Evolutionary conservation across 1,139 yeast genomes (phyloP).

Genomic region (Yamadazyma aaseri): DNA sequence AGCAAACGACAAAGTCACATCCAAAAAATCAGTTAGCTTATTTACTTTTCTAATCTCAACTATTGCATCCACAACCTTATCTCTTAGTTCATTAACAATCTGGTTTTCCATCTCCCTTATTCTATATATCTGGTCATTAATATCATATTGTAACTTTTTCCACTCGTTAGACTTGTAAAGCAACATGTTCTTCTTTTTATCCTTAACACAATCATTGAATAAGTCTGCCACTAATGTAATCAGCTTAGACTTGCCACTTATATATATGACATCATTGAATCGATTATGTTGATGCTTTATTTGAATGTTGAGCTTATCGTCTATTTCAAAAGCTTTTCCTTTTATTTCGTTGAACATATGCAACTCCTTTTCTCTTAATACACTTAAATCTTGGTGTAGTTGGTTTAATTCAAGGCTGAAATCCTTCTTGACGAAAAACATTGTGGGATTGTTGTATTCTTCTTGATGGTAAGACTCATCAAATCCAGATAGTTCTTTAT

Average conservation of each 20-base stretch:
- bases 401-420: slow-evolving; percentile 24
- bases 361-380: slow-evolving; percentile 24
- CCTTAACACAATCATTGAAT: slow-evolving; percentile 23
- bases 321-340: slow-evolving; percentile 22
- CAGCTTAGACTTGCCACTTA: slow-evolving; percentile 34
- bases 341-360: slow-evolving; percentile 21
- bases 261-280: slow-evolving; percentile 30
- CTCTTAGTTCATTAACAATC: slow-evolving; percentile 43
- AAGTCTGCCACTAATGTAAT: slow-evolving; percentile 18
- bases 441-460: slow-evolving; percentile 2
- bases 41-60: slow-evolving; percentile 46
- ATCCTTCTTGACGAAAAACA: slow-evolving; percentile 29
- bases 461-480: slow-evolving; percentile 9
- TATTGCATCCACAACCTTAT: slow-evolving; percentile 35
- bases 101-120: slow-evolving; percentile 43
- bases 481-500: slow-evolving; percentile 5
- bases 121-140: slow-evolving; percentile 23
- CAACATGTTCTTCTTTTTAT: slow-evolving; percentile 29
- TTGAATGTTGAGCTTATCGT: slow-evolving; percentile 26
- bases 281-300: slow-evolving; percentile 33
- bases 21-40: slow-evolving; percentile 61
- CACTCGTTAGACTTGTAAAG: slow-evolving; percentile 34
- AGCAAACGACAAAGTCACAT: slow-evolving; percentile 74
- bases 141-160: slow-evolving; percentile 28
- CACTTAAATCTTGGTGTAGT: slow-evolving; percentile 35